A percentile compares a stretch with the other conserved stretches of the same genome.
Evolutionary conservation across 225 moss, liverwort and hornwort genomes (phyloP).

Genomic region (Bryum argenteum): DNA sequence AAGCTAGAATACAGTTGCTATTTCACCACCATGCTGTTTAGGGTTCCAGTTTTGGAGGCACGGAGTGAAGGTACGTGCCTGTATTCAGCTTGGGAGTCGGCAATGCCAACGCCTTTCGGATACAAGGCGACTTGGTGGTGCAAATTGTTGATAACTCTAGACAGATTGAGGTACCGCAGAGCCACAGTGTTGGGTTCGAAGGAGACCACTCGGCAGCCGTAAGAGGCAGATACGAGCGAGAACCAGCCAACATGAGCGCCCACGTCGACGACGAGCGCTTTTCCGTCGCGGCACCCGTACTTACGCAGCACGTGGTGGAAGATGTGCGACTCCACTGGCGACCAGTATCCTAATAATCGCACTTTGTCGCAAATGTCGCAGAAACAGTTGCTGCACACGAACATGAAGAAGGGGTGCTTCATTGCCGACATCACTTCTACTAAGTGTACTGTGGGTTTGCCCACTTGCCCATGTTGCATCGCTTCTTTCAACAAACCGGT

Average conservation of each 20-base stretch:
- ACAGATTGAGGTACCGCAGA: slow-evolving; percentile 50
- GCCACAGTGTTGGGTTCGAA: slow-evolving; percentile 60
- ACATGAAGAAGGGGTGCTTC: slow-evolving; percentile 49
- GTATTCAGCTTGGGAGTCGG: slow-evolving; percentile 31
- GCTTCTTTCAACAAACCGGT: slow-evolving; percentile 40
- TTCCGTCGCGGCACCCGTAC: slow-evolving; percentile 32
- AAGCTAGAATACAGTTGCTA: too few species aligned
- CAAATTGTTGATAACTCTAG: slow-evolving; percentile 36
- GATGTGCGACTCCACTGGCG: slow-evolving; percentile 54
- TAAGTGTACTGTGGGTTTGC: slow-evolving; percentile 49
- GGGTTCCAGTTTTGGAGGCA: neutral
- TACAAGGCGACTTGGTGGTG: slow-evolving; percentile 18
- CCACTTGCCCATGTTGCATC: slow-evolving; percentile 48
- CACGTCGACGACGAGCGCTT: slow-evolving; percentile 48
- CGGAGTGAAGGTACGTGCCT: neutral
- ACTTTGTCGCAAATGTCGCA: slow-evolving; percentile 64
- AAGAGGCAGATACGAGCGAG: slow-evolving; percentile 43
- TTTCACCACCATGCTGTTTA: too few species aligned
- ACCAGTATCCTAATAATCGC: slow-evolving; percentile 49
- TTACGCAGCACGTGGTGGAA: slow-evolving; percentile 40
- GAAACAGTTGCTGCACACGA: slow-evolving; percentile 62
- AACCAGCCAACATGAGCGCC: slow-evolving; percentile 62
- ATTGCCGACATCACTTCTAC: slow-evolving; percentile 36
- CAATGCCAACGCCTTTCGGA: slow-evolving; percentile 35
- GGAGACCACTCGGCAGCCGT: slow-evolving; percentile 47